Base-by-base conservation (phyloP, 164 flowering plant species). In the Aristolochia contorta region DNA sequence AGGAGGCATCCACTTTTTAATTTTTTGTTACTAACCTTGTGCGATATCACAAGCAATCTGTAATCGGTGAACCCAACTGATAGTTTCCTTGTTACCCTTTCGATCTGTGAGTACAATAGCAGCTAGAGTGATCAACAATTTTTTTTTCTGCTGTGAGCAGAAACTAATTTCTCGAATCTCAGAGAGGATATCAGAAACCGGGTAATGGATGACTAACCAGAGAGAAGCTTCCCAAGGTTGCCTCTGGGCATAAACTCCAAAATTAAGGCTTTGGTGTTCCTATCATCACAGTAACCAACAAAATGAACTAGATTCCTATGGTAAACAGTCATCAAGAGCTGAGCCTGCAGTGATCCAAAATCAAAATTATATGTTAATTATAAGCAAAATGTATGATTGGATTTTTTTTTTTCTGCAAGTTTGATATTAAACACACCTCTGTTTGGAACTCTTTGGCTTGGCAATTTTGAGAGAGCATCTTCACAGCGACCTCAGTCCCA, bases 211-310 rank as follows among this genome's bases (percentile, higher is more conserved):
- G n/a, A 16, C 15, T 12, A 54, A 77, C 77, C 84, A 64, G 72
- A 27, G 30, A 80, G 67, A 70, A 68, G 70, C 27, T 43, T 65
- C 25, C 37, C 20, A 12, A 82, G 72, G 66, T 78, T 69, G 22
- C 83, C 80, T 61, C 74, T 72, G n/a, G 78, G 57, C 85, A 83
- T 75, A 70, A 62, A 74, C 64, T 83, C 87, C 62, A 79, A 77
- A 18, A 83, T 62, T 21, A 79, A 71, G 4, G 60, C 81, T 69
- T 72, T 45, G 58, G 71, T 49, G 0, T 27, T 54, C 45, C 56
- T 73, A 20, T 80, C 80, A 58, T 75, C 60, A 20, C 81, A 78
- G 54, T 73, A 80, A 0, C 87, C 84, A 65, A 80, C 52, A 20
- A 80, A 74, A 47, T 71, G 58, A 12, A 72, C 72, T 67, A 83